phyloP scores from a whole-genome alignment of 2,329 filamentous ascomycete genomes.

The Trichoderma atroviride region DNA sequence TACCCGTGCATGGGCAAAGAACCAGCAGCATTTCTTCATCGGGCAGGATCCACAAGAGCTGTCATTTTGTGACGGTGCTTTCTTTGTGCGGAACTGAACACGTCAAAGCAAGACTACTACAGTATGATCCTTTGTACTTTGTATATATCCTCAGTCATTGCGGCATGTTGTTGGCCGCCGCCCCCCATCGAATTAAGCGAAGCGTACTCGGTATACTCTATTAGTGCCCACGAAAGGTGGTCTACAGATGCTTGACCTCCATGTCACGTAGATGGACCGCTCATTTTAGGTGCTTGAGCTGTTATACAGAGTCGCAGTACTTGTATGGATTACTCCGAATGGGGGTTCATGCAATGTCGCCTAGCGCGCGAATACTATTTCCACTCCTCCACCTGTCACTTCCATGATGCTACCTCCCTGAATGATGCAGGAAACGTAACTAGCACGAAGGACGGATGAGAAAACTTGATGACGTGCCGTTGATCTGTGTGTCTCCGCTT shows the following conservation, averaged over 20 bases:
- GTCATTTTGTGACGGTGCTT: conserved; percentile 5
- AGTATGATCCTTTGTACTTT: not conserved
- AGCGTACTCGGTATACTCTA: not conserved
- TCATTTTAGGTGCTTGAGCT: not conserved
- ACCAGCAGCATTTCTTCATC: not conserved
- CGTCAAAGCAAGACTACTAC: not conserved
- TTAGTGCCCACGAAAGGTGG: not conserved
- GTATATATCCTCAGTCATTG: not conserved
- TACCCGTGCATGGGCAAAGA: not conserved
- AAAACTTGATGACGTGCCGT: conserved; percentile 19
- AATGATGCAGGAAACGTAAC: conserved; percentile 13
- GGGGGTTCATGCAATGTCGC: conserved; percentile 4
- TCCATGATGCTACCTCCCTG: not conserved
- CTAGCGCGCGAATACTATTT: not conserved
- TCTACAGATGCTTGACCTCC: not conserved
- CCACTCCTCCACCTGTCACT: conserved; percentile 18
- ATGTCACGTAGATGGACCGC: not conserved
- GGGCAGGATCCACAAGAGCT: not conserved
- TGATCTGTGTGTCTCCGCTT: conserved; percentile 8
- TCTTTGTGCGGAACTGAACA: not conserved
- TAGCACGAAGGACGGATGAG: not conserved
- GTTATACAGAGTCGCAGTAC: not conserved
- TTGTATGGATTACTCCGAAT: not conserved
- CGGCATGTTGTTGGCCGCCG: not conserved
- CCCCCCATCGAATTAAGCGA: conserved; percentile 7